phyloP scores from a whole-genome alignment of 139 green algal species.

The Deuterostichococcus epilithicus region DNA sequence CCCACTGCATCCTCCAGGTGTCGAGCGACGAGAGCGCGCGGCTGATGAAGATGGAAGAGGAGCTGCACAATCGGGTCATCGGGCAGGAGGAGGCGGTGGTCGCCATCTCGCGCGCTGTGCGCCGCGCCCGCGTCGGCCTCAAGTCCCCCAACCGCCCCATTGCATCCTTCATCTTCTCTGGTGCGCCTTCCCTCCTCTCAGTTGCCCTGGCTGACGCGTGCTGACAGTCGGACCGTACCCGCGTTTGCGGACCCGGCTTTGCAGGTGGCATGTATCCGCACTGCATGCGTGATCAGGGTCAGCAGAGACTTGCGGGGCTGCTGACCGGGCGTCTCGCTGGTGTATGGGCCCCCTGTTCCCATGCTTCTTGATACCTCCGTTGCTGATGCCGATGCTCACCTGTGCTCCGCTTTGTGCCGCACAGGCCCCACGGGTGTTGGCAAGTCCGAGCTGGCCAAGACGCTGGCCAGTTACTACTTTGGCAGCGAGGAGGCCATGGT shows the following conservation, averaged over 20 bases:
- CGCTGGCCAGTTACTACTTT: conserved; percentile 97
- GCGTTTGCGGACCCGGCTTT: too few relatives aligned
- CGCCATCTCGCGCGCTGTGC: conserved; percentile 87
- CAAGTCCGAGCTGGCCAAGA: conserved; percentile 99
- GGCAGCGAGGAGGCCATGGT: conserved; percentile 96
- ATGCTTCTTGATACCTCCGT: too few relatives aligned
- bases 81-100: conserved; percentile 95
- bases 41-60: conserved; percentile 98
- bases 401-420: neutral
- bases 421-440: conserved; percentile 77
- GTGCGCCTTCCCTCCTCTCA: conserved; percentile 55
- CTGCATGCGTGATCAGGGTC: too few relatives aligned
- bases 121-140: conserved; percentile 91
- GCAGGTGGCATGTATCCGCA: too few relatives aligned
- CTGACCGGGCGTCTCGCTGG: too few relatives aligned
- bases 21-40: conserved; percentile 91
- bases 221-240: too few relatives aligned
- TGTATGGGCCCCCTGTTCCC: too few relatives aligned
- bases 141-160: conserved; percentile 99
- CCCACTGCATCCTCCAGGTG: conserved; percentile 21
- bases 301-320: too few relatives aligned
- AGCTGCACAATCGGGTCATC: conserved; percentile 92
- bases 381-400: neutral
- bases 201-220: too few relatives aligned
- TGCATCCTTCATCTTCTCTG: conserved; percentile 96